Base-by-base conservation (phyloP, 2,329 filamentous ascomycete genomes). In the Fusarium camptoceras region DNA sequence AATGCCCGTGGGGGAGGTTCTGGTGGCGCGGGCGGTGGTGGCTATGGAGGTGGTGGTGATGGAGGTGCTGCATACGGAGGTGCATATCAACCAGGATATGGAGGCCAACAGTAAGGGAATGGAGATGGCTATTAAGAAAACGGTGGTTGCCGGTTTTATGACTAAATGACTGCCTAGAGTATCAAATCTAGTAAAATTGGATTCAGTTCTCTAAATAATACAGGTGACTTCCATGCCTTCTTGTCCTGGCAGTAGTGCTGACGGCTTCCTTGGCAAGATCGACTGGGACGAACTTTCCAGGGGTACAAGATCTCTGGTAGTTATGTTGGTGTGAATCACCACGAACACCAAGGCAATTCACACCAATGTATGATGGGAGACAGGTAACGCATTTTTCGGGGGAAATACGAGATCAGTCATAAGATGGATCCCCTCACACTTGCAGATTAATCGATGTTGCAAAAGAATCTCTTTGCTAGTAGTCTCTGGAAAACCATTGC, bases 311-410 rank as follows among this genome's bases (percentile, higher is more conserved):
- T n/a, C n/a, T n/a, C n/a, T n/a, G n/a, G n/a, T 28, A 28, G 28
- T 28, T 6, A 5, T 14, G 5, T 28, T 28, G 14, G 2, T 28
- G 2, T 12, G 6, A 6, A n/a, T n/a, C 6, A 28, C 6, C 3
- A 2, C 28, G 6, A 12, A 28, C 28, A 28, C 10, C 28, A 28
- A 6, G 28, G 28, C 11, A 28, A 28, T 28, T 11, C 4, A 6
- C 27, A 6, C 5, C 10, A 11, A 11, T 27, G 10, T 28, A 27
- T 4, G 10, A 12, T 11, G 11, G 27, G 27, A 28, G 27, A 28
- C 11, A 28, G 5, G 11, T 12, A 11, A 28, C 12, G 11, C 27
- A 28, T 12, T 28, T 1, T 12, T 28, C 4, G 27, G 27, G 27
- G 1, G 27, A 28, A n/a, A n/a, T n/a, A n/a, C n/a, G n/a, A n/a